These are phyloP conservation scores for Oxyria digyna DNA, from an alignment of 148 eudicot species.

Conservation along the genomic window DNA sequence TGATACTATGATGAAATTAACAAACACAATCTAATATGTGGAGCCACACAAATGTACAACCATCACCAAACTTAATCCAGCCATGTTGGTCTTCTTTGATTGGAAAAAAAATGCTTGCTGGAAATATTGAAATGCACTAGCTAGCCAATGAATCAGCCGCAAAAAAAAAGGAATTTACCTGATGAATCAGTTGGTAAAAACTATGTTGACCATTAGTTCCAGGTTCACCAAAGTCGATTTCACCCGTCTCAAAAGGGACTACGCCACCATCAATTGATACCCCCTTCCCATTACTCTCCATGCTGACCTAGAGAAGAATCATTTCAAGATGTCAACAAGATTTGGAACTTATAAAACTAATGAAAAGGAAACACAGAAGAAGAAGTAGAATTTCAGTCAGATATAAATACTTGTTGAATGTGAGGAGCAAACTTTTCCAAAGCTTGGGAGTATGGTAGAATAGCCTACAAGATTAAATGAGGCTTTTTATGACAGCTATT, in stretches of 20 bases:
- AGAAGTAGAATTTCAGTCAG: constrained; percentile 7
- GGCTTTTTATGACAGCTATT: not conserved
- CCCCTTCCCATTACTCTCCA: constrained; percentile 99
- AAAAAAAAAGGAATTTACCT: constrained; percentile 31
- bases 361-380: constrained; percentile 3
- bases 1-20: not conserved
- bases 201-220: constrained; percentile 99
- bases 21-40: not conserved
- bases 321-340: not conserved
- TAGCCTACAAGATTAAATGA: constrained; percentile 45
- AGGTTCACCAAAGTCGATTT: constrained; percentile 98
- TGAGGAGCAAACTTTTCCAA: constrained; percentile 94
- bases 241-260: constrained; percentile 86
- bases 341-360: not conserved
- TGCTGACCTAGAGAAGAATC: constrained; percentile 60
- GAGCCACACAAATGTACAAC: not conserved
- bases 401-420: constrained; percentile 70
- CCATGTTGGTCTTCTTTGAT: not conserved
- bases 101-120: not conserved
- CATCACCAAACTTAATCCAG: not conserved
- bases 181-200: constrained; percentile 98
- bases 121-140: not conserved
- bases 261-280: constrained; percentile 82
- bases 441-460: constrained; percentile 92
- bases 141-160: not conserved